phyloP scores from a whole-genome alignment of 352 stramenopile species.

The Globisporangium recalcitrans region DNA sequence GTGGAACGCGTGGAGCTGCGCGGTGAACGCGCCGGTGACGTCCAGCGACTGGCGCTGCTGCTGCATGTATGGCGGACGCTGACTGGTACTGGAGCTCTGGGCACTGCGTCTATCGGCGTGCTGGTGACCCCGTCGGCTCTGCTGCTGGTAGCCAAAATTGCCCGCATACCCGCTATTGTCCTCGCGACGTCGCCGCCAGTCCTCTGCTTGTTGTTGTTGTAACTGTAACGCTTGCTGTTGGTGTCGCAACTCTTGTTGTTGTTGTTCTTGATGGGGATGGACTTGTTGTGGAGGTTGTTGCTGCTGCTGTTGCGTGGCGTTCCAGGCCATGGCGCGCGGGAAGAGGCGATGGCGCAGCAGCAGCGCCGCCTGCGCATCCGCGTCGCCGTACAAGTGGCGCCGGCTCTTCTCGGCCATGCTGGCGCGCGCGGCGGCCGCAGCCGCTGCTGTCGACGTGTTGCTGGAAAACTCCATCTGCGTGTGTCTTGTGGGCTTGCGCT shows the following conservation, averaged over 20 bases:
- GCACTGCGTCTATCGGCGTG: not conserved
- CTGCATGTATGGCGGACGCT: not conserved
- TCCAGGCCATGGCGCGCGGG: constrained; percentile 58
- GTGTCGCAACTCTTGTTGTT: constrained; percentile 2
- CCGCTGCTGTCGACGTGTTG: not conserved
- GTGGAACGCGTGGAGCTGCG: constrained; percentile 8
- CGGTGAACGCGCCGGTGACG: constrained; percentile 9
- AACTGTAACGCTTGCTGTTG: not conserved
- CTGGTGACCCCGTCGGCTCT: not conserved
- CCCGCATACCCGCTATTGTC: not conserved
- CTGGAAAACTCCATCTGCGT: constrained; percentile 1
- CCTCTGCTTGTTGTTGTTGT: not conserved
- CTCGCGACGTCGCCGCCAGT: not conserved
- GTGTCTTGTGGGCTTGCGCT: too few relatives aligned
- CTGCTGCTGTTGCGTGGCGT: constrained; percentile 27
- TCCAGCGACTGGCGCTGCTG: constrained; percentile 1
- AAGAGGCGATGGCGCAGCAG: constrained; percentile 57
- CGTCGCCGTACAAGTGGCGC: constrained; percentile 13
- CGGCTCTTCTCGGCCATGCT: constrained; percentile 11
- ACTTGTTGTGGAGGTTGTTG: not conserved
- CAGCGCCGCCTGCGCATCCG: constrained; percentile 15
- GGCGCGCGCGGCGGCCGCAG: constrained; percentile 1
- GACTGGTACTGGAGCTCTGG: not conserved
- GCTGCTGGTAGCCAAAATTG: not conserved
- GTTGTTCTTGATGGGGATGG: not conserved